Conservation (phyloP, 2,329 filamentous ascomycete genomes). For the Apiospora pterosperma region DNA sequence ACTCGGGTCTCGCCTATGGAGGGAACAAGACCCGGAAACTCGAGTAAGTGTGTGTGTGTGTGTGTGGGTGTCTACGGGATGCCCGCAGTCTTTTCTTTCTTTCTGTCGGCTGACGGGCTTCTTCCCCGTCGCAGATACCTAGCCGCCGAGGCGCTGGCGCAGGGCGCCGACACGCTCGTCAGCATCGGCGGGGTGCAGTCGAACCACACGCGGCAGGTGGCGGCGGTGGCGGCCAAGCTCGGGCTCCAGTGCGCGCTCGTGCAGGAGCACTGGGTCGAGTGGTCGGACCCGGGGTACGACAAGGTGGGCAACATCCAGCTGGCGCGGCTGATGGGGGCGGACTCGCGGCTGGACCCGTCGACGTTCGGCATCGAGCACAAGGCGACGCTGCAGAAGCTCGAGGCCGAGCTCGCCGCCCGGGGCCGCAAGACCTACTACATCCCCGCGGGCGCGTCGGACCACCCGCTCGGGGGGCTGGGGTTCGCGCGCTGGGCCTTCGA, state of each 20-base stretch:
- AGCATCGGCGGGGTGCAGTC: slow-evolving; percentile 67
- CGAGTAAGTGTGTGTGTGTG: slow-evolving; percentile 53
- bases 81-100: background rate
- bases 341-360: slow-evolving; percentile 57
- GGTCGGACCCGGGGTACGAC: slow-evolving; percentile 55
- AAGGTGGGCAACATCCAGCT: slow-evolving; percentile 71
- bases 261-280: slow-evolving; percentile 68
- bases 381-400: slow-evolving; percentile 50
- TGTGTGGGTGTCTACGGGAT: too few relatives aligned
- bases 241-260: slow-evolving; percentile 56
- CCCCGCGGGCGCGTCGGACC: slow-evolving; percentile 67
- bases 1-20: slow-evolving; percentile 63
- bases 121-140: slow-evolving; percentile 47
- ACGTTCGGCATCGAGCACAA: slow-evolving; percentile 69
- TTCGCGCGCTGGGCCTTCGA: slow-evolving; percentile 72
- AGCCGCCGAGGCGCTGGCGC: slow-evolving; percentile 56
- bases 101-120: background rate
- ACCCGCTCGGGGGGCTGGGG: slow-evolving; percentile 66
- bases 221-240: slow-evolving; percentile 56
- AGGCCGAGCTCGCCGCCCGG: slow-evolving; percentile 45
- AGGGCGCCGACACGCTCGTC: slow-evolving; percentile 59
- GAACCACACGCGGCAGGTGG: slow-evolving; percentile 67
- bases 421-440: slow-evolving; percentile 69
- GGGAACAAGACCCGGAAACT: slow-evolving; percentile 70
- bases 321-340: slow-evolving; percentile 63